These are phyloP conservation scores for Colletotrichum kahawae DNA, from an alignment of 2,329 filamentous ascomycete genomes.

Conservation along the genomic window DNA sequence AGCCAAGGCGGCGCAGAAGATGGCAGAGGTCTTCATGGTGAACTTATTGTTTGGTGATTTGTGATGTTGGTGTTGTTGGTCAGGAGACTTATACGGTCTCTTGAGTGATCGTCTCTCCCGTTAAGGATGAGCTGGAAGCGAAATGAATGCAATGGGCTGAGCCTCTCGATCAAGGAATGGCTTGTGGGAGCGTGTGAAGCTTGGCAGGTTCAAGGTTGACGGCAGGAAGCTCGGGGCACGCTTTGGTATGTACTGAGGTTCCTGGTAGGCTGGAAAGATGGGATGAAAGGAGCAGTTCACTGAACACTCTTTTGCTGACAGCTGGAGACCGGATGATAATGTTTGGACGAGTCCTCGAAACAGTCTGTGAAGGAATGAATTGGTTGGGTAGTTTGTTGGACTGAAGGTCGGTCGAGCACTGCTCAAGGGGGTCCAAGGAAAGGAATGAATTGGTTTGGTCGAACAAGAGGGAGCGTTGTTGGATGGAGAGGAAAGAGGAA, in stretches of 20 bases:
- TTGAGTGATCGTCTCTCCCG: neutral
- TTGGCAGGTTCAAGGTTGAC: conserved; percentile 1
- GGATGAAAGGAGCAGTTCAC: conserved; percentile 16
- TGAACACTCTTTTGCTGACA: conserved; percentile 14
- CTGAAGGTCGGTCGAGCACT: conserved; percentile 20
- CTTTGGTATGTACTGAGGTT: conserved; percentile 13
- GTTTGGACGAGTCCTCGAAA: conserved; percentile 10
- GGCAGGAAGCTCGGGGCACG: conserved; percentile 11
- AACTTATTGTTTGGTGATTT: neutral
- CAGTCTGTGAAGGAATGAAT: conserved; percentile 19
- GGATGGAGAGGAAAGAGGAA: conserved; percentile 3
- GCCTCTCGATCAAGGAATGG: conserved; percentile 19
- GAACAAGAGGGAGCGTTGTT: conserved; percentile 21
- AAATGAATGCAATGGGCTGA: conserved; percentile 17
- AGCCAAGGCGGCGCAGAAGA: conserved; percentile 48
- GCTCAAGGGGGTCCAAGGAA: conserved; percentile 15
- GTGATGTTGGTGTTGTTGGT: neutral
- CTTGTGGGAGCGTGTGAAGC: conserved; percentile 6
- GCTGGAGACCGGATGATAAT: conserved; percentile 8
- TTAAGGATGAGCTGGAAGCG: conserved; percentile 17
- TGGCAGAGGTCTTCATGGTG: conserved; percentile 47
- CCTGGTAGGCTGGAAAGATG: conserved; percentile 7
- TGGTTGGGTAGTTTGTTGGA: neutral
- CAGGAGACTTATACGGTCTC: conserved; percentile 4
- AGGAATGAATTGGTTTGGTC: conserved; percentile 20